Evolutionary conservation across 2,329 filamentous ascomycete species (phyloP), one percentile per base, ranked within the genome.

Genomic region (Botryotinia globosa): DNA sequence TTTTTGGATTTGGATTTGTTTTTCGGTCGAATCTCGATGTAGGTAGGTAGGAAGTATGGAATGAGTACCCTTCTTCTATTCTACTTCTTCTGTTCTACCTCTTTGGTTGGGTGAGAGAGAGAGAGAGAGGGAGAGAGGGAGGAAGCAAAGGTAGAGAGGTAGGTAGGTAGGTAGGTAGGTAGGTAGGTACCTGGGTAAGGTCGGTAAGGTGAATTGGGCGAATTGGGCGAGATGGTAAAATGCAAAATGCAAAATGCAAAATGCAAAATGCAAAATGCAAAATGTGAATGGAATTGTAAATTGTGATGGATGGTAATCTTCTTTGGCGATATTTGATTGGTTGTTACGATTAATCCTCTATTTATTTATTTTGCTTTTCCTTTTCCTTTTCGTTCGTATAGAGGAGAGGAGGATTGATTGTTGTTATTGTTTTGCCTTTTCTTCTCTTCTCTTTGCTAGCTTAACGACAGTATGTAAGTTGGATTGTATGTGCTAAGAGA

Each of bases 381-480:
- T 18, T 62, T 61, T 61, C 37, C 22, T 22, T 48, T n/a, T n/a
- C n/a, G n/a, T n/a, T 54, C 54, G n/a, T 54, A 4, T 22, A 18
- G 22, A 51, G 48, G 48, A 18, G 22, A 51, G 48, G 48, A 51
- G 48, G 48, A 51, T 69, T 42, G 29, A 18, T 29, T 14, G 29
- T 45, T 9, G 25, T 34, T 45, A 44, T 58, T 63, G n/a, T 63
- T 51, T 16, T 4, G 32, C 0, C n/a, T 39, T 9, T 45, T 61
- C n/a, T 61, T 37, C 34, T 37, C 34, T 5, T 63, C 45, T 39
- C 39, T 71, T 63, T 69, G 32, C 37, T 32, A 44, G 59, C 25
- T 42, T 39, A 71, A 71, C 37, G 69, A 71, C 44, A 71, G 61
- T 71, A 58, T 65, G 69, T 71, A 58, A 71, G 61, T 71, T 71